Conservation (phyloP, 164 flowering plant genomes). For the Kalanchoe fedtschenkoi region DNA sequence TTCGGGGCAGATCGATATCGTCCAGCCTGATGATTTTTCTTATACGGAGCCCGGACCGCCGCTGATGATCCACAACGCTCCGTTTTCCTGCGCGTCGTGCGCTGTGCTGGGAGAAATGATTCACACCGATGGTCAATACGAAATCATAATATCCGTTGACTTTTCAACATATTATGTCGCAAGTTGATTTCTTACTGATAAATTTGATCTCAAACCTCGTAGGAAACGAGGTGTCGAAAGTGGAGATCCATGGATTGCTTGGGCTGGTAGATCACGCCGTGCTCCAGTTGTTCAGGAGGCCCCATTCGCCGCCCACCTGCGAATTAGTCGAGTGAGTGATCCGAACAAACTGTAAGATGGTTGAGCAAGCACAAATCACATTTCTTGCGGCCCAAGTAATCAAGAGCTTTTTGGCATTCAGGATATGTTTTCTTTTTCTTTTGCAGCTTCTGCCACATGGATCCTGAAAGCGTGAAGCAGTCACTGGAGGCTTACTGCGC, state of each 20-base stretch:
- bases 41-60: background rate
- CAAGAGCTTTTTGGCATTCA: background rate
- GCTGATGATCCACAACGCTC: background rate
- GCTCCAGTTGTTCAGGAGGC: background rate
- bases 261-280: background rate
- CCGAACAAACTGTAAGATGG: background rate
- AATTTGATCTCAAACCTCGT: background rate
- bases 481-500: background rate
- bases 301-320: background rate
- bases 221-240: background rate
- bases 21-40: background rate
- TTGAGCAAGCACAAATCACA: background rate
- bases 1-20: no score
- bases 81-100: background rate
- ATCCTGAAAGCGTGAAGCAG: background rate
- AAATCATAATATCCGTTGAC: no score
- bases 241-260: background rate
- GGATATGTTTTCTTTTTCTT: no score
- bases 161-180: background rate
- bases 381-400: background rate
- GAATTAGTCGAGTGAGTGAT: background rate
- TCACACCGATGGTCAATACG: conserved; percentile 2
- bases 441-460: background rate
- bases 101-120: background rate
- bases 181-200: no score